Conservation (phyloP, 371 early-diverging fungal species). For the Globomyces sp. region DNA sequence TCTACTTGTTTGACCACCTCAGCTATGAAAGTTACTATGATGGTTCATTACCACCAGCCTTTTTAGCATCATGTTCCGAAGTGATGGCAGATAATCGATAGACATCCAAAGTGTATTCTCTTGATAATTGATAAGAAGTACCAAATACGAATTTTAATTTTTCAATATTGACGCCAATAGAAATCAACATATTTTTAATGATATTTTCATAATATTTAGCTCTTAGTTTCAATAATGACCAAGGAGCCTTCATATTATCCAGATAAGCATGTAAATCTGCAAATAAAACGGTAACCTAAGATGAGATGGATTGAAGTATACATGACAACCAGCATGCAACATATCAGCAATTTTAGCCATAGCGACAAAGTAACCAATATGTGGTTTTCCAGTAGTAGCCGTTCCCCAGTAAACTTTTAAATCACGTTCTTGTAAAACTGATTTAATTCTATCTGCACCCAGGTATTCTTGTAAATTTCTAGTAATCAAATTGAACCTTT, state of each 20-base stretch:
- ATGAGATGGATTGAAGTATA: conserved; percentile 31
- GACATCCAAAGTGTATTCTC: conserved; percentile 93
- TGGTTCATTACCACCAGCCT: conserved; percentile 74
- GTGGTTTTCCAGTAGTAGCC: conserved; percentile 98
- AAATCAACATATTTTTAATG: conserved; percentile 88
- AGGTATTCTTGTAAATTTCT: conserved; percentile 97
- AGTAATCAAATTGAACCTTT: conserved; percentile 76
- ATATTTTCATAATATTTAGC: conserved; percentile 93
- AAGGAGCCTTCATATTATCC: conserved; percentile 99
- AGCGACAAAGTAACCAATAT: conserved; percentile 98
- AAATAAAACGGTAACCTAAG: conserved; percentile 70
- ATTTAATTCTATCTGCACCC: conserved; percentile 87
- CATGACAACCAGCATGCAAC: conserved; percentile 89
- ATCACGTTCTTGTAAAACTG: conserved; percentile 83
- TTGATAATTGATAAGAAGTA: conserved; percentile 72
- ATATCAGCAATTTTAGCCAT: conserved; percentile 99
- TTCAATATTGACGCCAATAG: conserved; percentile 90
- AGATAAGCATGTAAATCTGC: conserved; percentile 99
- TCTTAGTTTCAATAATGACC: conserved; percentile 88
- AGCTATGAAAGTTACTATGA: conserved; percentile 37
- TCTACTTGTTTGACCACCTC: conserved; percentile 99
- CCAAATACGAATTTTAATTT: conserved; percentile 95
- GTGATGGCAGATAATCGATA: conserved; percentile 87
- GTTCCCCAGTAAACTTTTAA: conserved; percentile 99
- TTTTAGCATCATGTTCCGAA: conserved; percentile 96